Base-by-base conservation (phyloP, 108 stramenopile genomes). In the Nitzschia sp. region DNA sequence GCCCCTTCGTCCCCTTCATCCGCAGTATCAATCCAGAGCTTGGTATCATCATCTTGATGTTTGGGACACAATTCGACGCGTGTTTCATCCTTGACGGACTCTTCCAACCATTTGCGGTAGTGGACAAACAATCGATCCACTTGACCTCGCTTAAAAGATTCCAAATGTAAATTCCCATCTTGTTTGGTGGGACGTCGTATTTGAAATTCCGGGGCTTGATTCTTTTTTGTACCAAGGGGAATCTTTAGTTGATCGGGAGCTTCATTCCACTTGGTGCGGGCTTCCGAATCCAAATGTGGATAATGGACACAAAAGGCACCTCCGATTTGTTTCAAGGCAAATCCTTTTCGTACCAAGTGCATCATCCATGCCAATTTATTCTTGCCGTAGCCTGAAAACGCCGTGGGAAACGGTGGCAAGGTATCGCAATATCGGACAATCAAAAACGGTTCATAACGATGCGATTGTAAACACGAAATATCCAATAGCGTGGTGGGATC, bases 401-500 rank as follows among this genome's bases (percentile, higher is more conserved):
- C 75, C 64, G 76, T 72, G 60, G 91, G 88, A 67, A 89, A 95
- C 9, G 89, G 89, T 24, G 94, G 94, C 33, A 92, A 35, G 23
- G 85, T 75, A n/a, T 54, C 64, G 54, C 91, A 95, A 46, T 85
- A 91, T 25, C 89, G 77, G 1, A 95, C 6, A 17, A 77, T 80
- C 60, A 95, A 42, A 61, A 92, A 95, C 25, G 94, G 94, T 74
- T 95, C 94, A 54, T 92, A 95, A 6, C 91, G 86, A 68, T 92
- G 82, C 54, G 82, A 85, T 45, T 78, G 57, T 11, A 95, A 63
- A 53, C 94, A 95, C n/a, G 75, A 64, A 54, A 95, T 74, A 34
- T 80, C 78, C 24, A 77, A 53, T 2, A 77, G 71, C 3, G 38
- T 53, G 1, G 78, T 82, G 1, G 62, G 49, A 26, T 78, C 47